A percentile compares a stretch with the other conserved stretches of the same genome.
Evolutionary conservation across 208 protist genomes (phyloP).

Genomic region (Leishmania tarentolae): DNA sequence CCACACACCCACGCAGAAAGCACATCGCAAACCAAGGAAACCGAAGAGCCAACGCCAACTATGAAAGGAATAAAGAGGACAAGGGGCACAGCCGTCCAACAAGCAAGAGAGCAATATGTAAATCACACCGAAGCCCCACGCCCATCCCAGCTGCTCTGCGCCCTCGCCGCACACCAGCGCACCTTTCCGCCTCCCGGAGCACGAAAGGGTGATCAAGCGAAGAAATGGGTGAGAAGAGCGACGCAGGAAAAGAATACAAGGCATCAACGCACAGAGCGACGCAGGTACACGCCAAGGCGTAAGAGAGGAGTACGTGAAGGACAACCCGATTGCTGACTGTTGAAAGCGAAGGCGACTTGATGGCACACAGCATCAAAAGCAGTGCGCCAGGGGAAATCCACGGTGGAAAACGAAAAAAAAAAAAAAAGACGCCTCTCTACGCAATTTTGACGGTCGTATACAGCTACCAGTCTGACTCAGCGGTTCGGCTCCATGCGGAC

Average conservation of each 20-base stretch:
- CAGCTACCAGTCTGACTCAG: not conserved
- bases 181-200: not conserved
- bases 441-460: not conserved
- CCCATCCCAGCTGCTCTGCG: not conserved
- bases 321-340: not conserved
- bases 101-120: not conserved
- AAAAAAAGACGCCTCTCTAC: slow-evolving; percentile 12
- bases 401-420: slow-evolving; percentile 2
- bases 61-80: not conserved
- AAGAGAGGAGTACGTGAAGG: not conserved
- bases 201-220: not conserved
- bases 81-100: not conserved
- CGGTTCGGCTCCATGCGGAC: not conserved
- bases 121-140: not conserved
- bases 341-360: not conserved
- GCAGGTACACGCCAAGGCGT: slow-evolving; percentile 4
- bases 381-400: not conserved
- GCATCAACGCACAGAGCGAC: not conserved
- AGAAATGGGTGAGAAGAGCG: not conserved
- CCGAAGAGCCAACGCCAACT: not conserved
- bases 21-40: not conserved
- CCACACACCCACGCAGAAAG: not conserved
- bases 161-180: not conserved
- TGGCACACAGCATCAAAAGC: not conserved
- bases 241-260: not conserved